Evolutionary conservation across 2,329 filamentous ascomycete species (phyloP).

Genomic region (Fusarium falciforme): DNA sequence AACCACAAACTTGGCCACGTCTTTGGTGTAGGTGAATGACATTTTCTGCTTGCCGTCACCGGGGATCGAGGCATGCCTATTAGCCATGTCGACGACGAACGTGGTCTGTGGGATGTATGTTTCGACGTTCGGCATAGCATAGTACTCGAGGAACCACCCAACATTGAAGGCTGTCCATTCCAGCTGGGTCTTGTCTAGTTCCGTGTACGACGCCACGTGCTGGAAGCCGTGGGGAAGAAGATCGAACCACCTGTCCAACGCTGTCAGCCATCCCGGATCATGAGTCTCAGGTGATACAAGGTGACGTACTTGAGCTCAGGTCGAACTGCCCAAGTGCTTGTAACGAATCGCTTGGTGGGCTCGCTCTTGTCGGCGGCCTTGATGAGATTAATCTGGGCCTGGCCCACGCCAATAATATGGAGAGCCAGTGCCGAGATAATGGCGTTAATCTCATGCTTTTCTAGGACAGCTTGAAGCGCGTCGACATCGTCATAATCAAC

Average conservation of each 20-base stretch:
- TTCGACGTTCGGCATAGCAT: not conserved
- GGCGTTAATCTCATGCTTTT: not conserved
- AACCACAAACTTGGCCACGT: not conserved
- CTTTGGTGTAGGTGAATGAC: not conserved
- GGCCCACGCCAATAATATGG: not conserved
- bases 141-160: slow-evolving; percentile 3
- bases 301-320: not conserved
- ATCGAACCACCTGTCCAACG: not conserved
- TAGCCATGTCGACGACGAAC: not conserved
- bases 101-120: not conserved
- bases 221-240: not conserved
- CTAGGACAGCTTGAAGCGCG: not conserved
- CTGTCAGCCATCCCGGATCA: not conserved
- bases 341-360: not conserved
- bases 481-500: not conserved
- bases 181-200: not conserved
- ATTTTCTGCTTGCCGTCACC: not conserved
- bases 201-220: not conserved
- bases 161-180: slow-evolving; percentile 1
- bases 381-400: not conserved
- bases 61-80: not conserved
- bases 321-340: not conserved
- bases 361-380: not conserved
- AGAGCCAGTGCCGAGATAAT: not conserved
- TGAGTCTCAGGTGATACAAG: not conserved